These are phyloP conservation scores for Sphaerulina musiva DNA, from an alignment of 2,329 filamentous ascomycete species.

Conservation along the genomic window DNA sequence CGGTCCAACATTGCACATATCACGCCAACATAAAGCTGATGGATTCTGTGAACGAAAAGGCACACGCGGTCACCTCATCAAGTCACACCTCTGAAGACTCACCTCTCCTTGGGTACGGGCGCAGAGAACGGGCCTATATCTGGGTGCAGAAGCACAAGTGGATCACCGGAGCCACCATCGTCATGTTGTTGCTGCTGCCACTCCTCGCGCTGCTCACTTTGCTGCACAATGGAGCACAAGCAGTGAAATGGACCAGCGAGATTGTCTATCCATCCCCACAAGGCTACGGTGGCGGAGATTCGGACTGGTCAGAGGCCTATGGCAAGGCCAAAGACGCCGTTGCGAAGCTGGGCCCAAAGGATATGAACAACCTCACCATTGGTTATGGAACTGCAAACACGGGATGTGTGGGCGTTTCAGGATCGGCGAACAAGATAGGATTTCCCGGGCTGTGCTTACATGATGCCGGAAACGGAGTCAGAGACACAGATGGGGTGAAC, in stretches of 20 bases:
- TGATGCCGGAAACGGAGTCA: conserved; percentile 40
- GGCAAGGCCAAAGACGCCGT: conserved; percentile 30
- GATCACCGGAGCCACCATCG: conserved; percentile 19
- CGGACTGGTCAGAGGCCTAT: conserved; percentile 31
- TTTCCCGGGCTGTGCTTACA: conserved; percentile 40
- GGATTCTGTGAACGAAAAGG: conserved; percentile 16
- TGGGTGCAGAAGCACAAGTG: conserved; percentile 25
- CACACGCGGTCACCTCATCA: conserved; percentile 7
- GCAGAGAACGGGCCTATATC: conserved; percentile 3
- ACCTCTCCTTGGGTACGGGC: background rate
- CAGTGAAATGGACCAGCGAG: conserved; percentile 22
- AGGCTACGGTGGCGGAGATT: conserved; percentile 28
- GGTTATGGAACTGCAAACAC: conserved; percentile 28
- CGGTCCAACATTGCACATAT: background rate
- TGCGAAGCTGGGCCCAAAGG: conserved; percentile 32
- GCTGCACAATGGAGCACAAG: conserved; percentile 21
- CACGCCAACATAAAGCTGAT: conserved; percentile 3
- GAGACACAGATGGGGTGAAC: conserved; percentile 40
- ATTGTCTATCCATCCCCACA: conserved; percentile 16
- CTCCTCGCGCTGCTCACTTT: conserved; percentile 30
- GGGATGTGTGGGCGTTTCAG: conserved; percentile 36
- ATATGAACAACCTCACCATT: conserved; percentile 36
- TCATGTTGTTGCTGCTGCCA: conserved; percentile 26
- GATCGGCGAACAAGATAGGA: conserved; percentile 31
- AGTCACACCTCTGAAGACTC: conserved; percentile 4